Conservation (phyloP, 169 alveolate genomes). For the Theileria annulata region DNA sequence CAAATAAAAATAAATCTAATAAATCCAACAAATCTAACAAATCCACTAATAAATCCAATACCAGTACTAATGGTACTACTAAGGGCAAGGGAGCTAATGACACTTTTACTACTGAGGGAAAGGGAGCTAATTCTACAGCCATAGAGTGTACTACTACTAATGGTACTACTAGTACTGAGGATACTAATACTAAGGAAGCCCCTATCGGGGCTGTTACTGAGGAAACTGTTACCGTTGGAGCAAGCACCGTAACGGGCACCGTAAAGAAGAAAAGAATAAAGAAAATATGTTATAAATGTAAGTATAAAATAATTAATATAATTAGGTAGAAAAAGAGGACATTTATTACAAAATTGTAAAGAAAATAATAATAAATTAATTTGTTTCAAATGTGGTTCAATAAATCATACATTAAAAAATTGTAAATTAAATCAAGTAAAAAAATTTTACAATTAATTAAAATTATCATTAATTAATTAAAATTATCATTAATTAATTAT, state of each 20-base stretch:
- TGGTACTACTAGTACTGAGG: too few species aligned
- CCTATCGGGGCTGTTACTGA: too few species aligned
- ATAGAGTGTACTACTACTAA: too few species aligned
- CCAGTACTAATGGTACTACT: not conserved
- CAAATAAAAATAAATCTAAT: slow-evolving; percentile 10
- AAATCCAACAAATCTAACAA: not conserved
- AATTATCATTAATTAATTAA: too few species aligned
- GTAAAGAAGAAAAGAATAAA: slow-evolving; percentile 15
- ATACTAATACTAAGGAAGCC: too few species aligned
- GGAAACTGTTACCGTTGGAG: too few species aligned
- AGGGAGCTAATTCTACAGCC: too few species aligned
- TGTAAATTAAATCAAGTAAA: slow-evolving; percentile 20
- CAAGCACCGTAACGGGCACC: too few species aligned
- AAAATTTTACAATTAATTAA: not conserved
- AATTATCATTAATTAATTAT: not conserved
- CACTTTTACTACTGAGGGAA: too few species aligned
- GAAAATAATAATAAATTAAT: slow-evolving; percentile 14
- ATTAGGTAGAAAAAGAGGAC: slow-evolving; percentile 64
- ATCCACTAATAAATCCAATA: too few species aligned
- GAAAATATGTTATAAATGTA: slow-evolving; percentile 51
- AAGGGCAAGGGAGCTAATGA: not conserved
- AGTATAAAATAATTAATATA: not conserved
- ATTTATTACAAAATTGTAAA: slow-evolving; percentile 43
- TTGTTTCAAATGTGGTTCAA: slow-evolving; percentile 74
- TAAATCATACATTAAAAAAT: slow-evolving; percentile 48